Evolutionary conservation across 305 asterid genomes (phyloP).

Genomic region (Solanum hybrid): DNA sequence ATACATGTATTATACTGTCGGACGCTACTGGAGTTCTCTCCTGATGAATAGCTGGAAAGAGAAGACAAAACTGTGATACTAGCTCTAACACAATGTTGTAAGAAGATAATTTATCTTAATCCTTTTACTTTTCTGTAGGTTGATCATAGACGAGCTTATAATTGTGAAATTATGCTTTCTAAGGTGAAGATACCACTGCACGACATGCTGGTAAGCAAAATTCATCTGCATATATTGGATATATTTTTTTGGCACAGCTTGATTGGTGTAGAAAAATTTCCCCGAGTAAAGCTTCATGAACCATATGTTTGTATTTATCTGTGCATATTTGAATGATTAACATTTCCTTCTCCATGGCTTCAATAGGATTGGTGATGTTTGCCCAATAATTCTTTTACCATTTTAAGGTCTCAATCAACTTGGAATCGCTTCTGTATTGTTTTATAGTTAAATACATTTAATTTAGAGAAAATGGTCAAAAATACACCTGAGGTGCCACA

Average conservation of each 20-base stretch:
- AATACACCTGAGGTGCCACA: not conserved
- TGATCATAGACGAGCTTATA: slow-evolving; percentile 81
- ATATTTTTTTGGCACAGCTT: not conserved
- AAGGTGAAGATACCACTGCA: slow-evolving; percentile 86
- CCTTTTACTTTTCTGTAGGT: slow-evolving; percentile 38
- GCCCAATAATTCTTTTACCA: not conserved
- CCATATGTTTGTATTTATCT: not conserved
- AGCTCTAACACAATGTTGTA: not conserved
- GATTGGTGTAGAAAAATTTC: no score
- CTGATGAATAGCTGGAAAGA: not conserved
- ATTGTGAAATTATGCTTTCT: slow-evolving; percentile 89
- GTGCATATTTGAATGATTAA: not conserved
- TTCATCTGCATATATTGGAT: not conserved
- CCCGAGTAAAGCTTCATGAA: not conserved
- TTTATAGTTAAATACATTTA: not conserved
- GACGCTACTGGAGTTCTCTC: not conserved
- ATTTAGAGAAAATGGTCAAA: not conserved
- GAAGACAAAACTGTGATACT: not conserved
- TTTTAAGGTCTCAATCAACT: not conserved
- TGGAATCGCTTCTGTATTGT: not conserved
- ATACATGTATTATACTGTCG: not conserved
- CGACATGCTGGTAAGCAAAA: slow-evolving; percentile 59
- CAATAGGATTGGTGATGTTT: not conserved
- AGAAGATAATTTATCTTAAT: not conserved
- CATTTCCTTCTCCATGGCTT: not conserved